Evolutionary conservation across 352 stramenopile genomes (phyloP).

Genomic region (Albugo candida): DNA sequence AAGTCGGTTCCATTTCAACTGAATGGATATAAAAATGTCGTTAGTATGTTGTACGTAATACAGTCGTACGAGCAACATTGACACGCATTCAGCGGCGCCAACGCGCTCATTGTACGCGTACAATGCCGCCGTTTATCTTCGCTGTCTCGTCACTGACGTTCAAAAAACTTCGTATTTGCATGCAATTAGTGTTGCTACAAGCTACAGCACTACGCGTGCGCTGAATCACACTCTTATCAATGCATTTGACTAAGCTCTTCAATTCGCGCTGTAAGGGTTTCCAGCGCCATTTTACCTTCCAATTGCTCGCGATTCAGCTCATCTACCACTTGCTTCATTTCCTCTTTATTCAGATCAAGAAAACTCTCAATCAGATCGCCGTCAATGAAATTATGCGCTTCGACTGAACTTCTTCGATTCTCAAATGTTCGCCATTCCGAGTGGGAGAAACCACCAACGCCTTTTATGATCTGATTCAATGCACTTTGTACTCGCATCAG

Average conservation of each 20-base stretch:
- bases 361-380: constrained; percentile 91
- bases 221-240: constrained; percentile 11
- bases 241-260: constrained; percentile 66
- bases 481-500: constrained; percentile 78
- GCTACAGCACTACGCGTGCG: constrained; percentile 1
- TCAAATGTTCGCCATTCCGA: constrained; percentile 86
- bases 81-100: no score
- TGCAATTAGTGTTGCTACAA: neutral
- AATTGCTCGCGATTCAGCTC: constrained; percentile 81
- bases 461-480: constrained; percentile 76
- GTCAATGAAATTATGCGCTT: constrained; percentile 89
- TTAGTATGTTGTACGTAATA: no score
- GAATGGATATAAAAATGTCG: no score
- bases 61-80: no score
- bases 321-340: constrained; percentile 82
- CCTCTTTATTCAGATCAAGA: constrained; percentile 80
- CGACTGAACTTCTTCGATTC: constrained; percentile 63
- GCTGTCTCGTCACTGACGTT: neutral
- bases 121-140: neutral
- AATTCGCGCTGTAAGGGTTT: constrained; percentile 42
- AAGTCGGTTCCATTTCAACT: constrained; percentile 12
- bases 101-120: neutral
- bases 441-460: constrained; percentile 85
- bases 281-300: constrained; percentile 39
- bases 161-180: neutral